Conservation (phyloP, 306 rosid species). For the Fragaria iinumae region DNA sequence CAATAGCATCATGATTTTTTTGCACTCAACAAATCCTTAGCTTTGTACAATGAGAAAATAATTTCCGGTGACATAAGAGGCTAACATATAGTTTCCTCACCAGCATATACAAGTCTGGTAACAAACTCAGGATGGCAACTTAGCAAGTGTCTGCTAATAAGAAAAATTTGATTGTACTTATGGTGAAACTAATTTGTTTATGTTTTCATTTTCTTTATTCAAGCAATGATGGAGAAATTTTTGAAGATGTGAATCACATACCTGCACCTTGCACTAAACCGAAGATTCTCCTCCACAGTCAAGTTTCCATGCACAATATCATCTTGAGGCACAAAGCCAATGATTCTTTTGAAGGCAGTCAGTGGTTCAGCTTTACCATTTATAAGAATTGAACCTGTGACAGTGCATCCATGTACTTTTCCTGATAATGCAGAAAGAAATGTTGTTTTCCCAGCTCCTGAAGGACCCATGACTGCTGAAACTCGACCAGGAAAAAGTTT, state of each 20-base stretch:
- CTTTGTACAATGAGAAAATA: neutral
- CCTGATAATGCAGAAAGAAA: conserved; percentile 81
- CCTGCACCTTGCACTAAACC: conserved; percentile 92
- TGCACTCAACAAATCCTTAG: neutral
- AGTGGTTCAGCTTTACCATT: conserved; percentile 70
- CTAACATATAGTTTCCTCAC: neutral
- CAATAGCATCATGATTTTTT: neutral
- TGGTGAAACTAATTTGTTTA: neutral
- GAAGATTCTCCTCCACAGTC: conserved; percentile 89
- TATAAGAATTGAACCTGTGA: conserved; percentile 59
- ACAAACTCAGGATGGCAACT: neutral
- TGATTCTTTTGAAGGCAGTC: conserved; percentile 60
- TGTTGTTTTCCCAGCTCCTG: conserved; percentile 90
- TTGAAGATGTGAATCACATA: conserved; percentile 12
- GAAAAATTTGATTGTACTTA: neutral
- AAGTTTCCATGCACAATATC: conserved; percentile 87
- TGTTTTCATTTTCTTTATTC: neutral
- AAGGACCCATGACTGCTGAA: conserved; percentile 91
- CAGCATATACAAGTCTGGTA: conserved; percentile 3
- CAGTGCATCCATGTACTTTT: conserved; percentile 61
- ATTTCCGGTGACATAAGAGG: too few relatives aligned
- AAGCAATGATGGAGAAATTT: neutral
- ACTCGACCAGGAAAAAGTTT: conserved; percentile 75
- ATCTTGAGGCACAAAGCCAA: conserved; percentile 89
- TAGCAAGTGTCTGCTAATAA: neutral